Conservation (phyloP, 192 early-diverging fungal genomes). For the Lobulomyces angularis region DNA sequence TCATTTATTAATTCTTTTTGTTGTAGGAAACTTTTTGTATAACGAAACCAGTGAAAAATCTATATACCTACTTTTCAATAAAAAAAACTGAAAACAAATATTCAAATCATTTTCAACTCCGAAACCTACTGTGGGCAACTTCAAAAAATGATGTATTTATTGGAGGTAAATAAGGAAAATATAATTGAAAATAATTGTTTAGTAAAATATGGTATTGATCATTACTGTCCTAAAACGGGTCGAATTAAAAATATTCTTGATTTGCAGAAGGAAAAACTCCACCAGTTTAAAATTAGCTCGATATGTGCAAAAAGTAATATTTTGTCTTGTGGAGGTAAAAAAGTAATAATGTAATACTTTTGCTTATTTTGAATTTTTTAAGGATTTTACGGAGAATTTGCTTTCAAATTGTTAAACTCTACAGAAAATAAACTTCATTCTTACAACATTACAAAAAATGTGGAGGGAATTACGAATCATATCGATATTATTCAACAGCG, state of each 20-base stretch:
- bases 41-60: too few relatives aligned
- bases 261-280: constrained; percentile 2
- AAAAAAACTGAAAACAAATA: too few relatives aligned
- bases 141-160: constrained; percentile 47
- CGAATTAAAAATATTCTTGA: too few relatives aligned
- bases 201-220: not conserved
- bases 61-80: too few relatives aligned
- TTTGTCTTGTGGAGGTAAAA: not conserved
- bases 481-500: constrained; percentile 31
- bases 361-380: too few relatives aligned
- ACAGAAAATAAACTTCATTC: constrained; percentile 4
- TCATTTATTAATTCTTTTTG: too few relatives aligned
- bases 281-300: not conserved
- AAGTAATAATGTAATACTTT: constrained; percentile 7
- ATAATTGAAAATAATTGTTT: not conserved
- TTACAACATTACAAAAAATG: constrained; percentile 22
- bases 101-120: constrained; percentile 55
- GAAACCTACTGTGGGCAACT: constrained; percentile 47
- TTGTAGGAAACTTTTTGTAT: too few relatives aligned
- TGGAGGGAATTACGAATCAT: constrained; percentile 52
- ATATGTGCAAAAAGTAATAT: constrained; percentile 6
- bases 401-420: constrained; percentile 13
- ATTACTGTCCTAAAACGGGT: too few relatives aligned
- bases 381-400: too few relatives aligned
- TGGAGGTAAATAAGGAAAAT: constrained; percentile 17